Base-by-base conservation (phyloP, 2,329 filamentous ascomycete genomes). In the Ascochyta clinopodiicola region DNA sequence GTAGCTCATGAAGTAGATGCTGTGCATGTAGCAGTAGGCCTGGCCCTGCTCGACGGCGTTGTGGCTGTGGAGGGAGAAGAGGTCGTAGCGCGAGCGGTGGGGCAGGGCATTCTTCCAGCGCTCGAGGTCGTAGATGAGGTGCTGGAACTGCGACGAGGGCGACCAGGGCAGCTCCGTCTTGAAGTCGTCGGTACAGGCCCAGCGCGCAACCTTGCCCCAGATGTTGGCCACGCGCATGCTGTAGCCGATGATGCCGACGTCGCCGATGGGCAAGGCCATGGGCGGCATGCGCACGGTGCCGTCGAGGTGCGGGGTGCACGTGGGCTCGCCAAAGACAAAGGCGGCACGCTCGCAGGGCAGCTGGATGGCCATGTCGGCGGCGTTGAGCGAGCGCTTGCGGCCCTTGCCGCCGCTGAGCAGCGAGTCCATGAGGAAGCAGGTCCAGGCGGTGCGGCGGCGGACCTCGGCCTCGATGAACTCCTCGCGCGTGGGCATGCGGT, bases 351-450 rank as follows among this genome's bases (percentile, higher is more conserved):
- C 75, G 52, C 75, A 77, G 7, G 75, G 75, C 9, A 77, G 66
- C 59, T 76, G 74, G 17, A 77, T 73, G 25, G 58, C 56, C 72
- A 77, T 77, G 50, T 77, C 75, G 2, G 59, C 51, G 10, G 70
- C 69, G 0, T 62, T 63, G 37, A 77, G 59, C 7, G 72, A 72
- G 6, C 75, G 56, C 59, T 73, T 75, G n/a, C 75, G 69, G 0
- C 75, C 75, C 48, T 76, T 77, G 7, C 75, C 75, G 29, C 75
- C 75, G 43, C 75, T 77, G 24, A 77, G 64, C 35, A 77, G 64
- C 51, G 74, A 77, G 62, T 77, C 75, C 75, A 77, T 77, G 24
- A 77, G 65, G 63, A 77, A 77, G 61, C 75, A 77, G 1, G 75
- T 77, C 75, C 75, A 77, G 12, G 75, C 75, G 1, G 75, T 77